Conservation (phyloP, 169 alveolate species). For the Miamiensis avidus region DNA sequence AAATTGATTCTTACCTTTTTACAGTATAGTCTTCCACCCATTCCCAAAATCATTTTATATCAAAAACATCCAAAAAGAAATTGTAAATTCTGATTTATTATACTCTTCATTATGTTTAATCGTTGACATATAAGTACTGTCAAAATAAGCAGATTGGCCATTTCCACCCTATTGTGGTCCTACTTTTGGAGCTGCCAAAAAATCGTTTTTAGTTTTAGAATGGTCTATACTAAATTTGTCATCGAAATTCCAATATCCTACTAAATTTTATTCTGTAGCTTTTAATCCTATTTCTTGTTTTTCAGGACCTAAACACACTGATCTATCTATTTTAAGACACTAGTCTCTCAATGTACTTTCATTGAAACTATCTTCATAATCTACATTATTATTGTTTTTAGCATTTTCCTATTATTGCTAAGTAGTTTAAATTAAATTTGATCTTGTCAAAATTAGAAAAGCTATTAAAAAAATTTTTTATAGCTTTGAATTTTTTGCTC, state of each 20-base stretch:
- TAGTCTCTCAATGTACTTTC: background rate
- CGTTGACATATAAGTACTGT: background rate
- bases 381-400: no score
- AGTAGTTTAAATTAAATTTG: no score
- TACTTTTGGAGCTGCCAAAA: background rate
- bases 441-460: no score
- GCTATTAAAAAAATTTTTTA: no score
- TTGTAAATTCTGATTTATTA: slow-evolving; percentile 12
- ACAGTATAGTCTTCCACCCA: slow-evolving; percentile 19
- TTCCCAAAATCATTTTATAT: background rate
- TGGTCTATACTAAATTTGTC: slow-evolving; percentile 15
- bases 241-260: slow-evolving; percentile 29
- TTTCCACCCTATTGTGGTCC: slow-evolving; percentile 28
- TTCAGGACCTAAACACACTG: slow-evolving; percentile 18
- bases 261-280: slow-evolving; percentile 1
- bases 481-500: no score
- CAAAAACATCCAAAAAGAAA: slow-evolving; percentile 16
- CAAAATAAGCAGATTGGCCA: slow-evolving; percentile 23
- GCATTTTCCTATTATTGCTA: no score
- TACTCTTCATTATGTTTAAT: slow-evolving; percentile 10
- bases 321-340: slow-evolving; percentile 7
- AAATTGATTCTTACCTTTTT: background rate
- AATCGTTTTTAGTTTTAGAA: slow-evolving; percentile 6
- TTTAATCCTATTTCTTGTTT: slow-evolving; percentile 10
- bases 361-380: no score